These are phyloP conservation scores for Cadophora gregata DNA, from an alignment of 2,329 filamentous ascomycete genomes.

Conservation along the genomic window DNA sequence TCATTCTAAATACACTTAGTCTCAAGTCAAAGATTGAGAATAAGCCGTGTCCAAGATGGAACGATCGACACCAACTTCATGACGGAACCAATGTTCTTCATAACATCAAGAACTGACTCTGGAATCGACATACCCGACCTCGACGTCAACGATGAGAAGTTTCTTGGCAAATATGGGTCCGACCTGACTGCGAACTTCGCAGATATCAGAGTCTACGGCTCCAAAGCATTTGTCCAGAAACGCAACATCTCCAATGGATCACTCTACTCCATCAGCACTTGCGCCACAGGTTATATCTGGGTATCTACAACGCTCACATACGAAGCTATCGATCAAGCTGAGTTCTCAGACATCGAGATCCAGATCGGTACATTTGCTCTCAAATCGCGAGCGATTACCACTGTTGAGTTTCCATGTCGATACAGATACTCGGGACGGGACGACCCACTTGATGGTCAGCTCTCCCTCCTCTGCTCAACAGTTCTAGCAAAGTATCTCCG, in stretches of 20 bases:
- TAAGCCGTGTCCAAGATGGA: conserved; percentile 34
- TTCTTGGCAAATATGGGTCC: conserved; percentile 38
- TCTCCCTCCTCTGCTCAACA: conserved; percentile 37
- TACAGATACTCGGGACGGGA: conserved; percentile 25
- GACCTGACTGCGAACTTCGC: conserved; percentile 41
- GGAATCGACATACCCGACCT: conserved; percentile 39
- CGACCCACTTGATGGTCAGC: conserved; percentile 27
- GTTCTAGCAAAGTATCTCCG: conserved; percentile 39
- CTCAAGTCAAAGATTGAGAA: conserved; percentile 35
- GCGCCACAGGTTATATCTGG: conserved; percentile 42
- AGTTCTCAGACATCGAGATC: conserved; percentile 34
- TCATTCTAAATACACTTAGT: conserved; percentile 29
- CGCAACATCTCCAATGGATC: conserved; percentile 34
- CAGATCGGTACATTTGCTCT: conserved; percentile 41
- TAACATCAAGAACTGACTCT: conserved; percentile 37
- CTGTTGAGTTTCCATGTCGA: conserved; percentile 36
- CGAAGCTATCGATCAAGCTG: conserved; percentile 7
- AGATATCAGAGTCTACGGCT: conserved; percentile 37
- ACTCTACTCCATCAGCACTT: conserved; percentile 38
- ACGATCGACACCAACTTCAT: conserved; percentile 31
- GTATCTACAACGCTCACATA: conserved; percentile 27
- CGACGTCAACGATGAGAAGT: conserved; percentile 37
- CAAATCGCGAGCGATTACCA: conserved; percentile 37
- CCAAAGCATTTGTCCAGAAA: conserved; percentile 39
- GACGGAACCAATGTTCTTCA: conserved; percentile 37